These are phyloP conservation scores for Hanseniaspora mollemarum DNA, from an alignment of 805 yeast genomes.

Conservation along the genomic window DNA sequence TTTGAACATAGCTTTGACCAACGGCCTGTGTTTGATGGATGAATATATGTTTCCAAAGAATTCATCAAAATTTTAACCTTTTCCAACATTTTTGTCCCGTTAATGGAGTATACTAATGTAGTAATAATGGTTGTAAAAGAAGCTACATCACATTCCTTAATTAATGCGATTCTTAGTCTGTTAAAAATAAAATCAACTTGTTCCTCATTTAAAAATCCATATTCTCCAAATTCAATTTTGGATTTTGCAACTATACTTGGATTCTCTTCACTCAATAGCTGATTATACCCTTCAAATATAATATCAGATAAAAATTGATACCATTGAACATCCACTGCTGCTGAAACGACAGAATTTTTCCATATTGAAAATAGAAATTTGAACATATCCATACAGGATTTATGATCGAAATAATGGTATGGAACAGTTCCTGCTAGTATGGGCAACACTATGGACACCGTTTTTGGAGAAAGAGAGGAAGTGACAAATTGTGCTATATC, in stretches of 20 bases:
- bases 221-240: conserved; percentile 34
- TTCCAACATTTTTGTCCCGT: conserved; percentile 41
- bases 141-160: conserved; percentile 31
- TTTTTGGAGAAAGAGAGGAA: conserved; percentile 42
- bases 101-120: conserved; percentile 45
- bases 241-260: conserved; percentile 26
- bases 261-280: conserved; percentile 21
- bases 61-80: conserved; percentile 46
- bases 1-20: conserved; percentile 69
- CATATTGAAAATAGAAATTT: conserved; percentile 64
- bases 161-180: conserved; percentile 36
- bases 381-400: conserved; percentile 44
- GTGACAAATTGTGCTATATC: conserved; percentile 41
- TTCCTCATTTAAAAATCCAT: conserved; percentile 51
- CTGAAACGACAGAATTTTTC: conserved; percentile 41
- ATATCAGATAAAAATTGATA: conserved; percentile 54
- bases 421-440: conserved; percentile 49
- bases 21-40: conserved; percentile 86
- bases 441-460: conserved; percentile 41
- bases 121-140: conserved; percentile 41
- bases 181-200: conserved; percentile 56
- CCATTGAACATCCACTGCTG: conserved; percentile 50
- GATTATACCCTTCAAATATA: conserved; percentile 38
- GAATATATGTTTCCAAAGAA: conserved; percentile 68
- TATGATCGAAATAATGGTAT: conserved; percentile 24